These are phyloP conservation scores for Friedmanniomyces endolithicus DNA, from an alignment of 495 filamentous ascomycete species.

Conservation along the genomic window DNA sequence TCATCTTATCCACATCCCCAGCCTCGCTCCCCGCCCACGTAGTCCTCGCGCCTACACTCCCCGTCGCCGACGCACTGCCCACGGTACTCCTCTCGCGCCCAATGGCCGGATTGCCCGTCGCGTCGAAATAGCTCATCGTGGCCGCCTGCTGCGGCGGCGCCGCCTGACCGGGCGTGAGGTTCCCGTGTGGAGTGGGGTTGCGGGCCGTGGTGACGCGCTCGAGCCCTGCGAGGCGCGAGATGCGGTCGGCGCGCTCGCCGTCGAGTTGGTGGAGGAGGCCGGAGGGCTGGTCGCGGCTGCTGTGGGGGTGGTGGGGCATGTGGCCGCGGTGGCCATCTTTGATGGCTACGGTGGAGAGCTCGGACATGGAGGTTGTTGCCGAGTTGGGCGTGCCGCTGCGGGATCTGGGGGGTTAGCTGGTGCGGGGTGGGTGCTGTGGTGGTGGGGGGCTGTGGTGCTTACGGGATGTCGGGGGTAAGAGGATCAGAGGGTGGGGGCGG, in stretches of 20 bases:
- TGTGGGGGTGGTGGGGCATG: conserved; percentile 33
- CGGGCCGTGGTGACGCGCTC: conserved; percentile 64
- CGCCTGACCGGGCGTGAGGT: conserved; percentile 21
- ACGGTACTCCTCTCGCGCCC: conserved; percentile 66
- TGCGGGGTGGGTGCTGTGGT: not conserved
- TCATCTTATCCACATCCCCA: conserved; percentile 57
- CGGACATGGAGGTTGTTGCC: conserved; percentile 71
- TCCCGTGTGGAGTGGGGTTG: conserved; percentile 13
- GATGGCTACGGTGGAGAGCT: conserved; percentile 80
- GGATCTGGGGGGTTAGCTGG: conserved; percentile 15
- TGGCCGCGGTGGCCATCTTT: conserved; percentile 85
- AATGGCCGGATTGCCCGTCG: conserved; percentile 40
- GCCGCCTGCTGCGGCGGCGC: conserved; percentile 19
- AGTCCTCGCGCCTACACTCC: conserved; percentile 57
- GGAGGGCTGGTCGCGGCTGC: conserved; percentile 34
- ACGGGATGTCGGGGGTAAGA: conserved; percentile 88
- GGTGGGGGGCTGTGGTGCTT: conserved; percentile 32
- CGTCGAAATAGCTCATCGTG: conserved; percentile 55
- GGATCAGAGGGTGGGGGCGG: conserved; percentile 73
- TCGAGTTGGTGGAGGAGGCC: conserved; percentile 52
- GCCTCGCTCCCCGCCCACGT: conserved; percentile 60
- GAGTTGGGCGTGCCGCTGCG: conserved; percentile 81
- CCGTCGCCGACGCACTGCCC: conserved; percentile 68
- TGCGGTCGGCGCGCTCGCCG: conserved; percentile 84
- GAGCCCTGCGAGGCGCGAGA: conserved; percentile 77